Conservation (phyloP, 805 yeast species). For the Cyberlindnera bimundalis region DNA sequence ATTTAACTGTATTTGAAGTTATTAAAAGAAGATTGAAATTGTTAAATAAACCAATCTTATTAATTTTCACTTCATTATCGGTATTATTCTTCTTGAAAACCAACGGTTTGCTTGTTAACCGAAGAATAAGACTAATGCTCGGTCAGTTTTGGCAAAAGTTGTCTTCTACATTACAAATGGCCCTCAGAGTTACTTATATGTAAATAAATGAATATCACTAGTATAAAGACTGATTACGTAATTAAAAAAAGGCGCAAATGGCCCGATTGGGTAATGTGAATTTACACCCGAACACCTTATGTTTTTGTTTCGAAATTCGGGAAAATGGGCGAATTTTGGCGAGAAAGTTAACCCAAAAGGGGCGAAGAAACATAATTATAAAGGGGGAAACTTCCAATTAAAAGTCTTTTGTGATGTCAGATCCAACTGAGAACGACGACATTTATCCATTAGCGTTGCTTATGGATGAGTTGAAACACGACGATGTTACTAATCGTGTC, state of each 20-base stretch:
- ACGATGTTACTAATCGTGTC: conserved; percentile 89
- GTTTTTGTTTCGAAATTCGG: no score
- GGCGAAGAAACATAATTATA: no score
- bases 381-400: no score
- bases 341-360: background rate
- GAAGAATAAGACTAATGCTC: conserved; percentile 11
- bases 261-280: no score
- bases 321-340: background rate
- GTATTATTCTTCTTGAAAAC: conserved; percentile 14
- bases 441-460: conserved; percentile 92
- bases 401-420: conserved; percentile 5
- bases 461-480: conserved; percentile 96
- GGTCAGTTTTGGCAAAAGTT: conserved; percentile 17
- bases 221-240: background rate
- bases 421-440: conserved; percentile 32
- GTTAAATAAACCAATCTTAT: conserved; percentile 6
- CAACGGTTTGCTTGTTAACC: conserved; percentile 11
- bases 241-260: no score
- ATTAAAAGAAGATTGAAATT: conserved; percentile 16
- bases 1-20: conserved; percentile 14
- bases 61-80: conserved; percentile 18
- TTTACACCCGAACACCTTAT: no score
- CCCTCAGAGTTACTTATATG: conserved; percentile 27
- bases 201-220: no score
- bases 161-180: conserved; percentile 22